phyloP scores from a whole-genome alignment of 345 rosid species.

The Combretum micranthum region DNA sequence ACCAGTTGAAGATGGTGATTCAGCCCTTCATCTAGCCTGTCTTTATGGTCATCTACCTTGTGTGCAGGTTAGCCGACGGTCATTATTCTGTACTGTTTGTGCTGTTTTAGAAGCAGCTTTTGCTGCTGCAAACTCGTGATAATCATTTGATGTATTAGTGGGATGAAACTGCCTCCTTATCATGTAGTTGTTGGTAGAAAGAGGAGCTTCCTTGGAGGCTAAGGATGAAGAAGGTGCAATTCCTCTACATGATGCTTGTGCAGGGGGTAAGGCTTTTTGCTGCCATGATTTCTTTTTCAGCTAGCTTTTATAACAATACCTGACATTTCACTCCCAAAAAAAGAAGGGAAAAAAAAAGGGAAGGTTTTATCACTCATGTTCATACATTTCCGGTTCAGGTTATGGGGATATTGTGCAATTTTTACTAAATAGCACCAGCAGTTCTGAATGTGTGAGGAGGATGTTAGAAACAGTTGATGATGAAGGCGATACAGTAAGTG shows the following conservation, averaged over 20 bases:
- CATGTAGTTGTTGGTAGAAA: constrained; percentile 66
- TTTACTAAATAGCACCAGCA: constrained; percentile 47
- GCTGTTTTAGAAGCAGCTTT: background rate
- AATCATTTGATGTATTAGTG: background rate
- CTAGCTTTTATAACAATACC: background rate
- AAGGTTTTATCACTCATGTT: too few relatives aligned
- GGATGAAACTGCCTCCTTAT: background rate
- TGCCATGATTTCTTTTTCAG: background rate
- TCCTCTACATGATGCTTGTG: constrained; percentile 94
- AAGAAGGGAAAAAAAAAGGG: too few relatives aligned
- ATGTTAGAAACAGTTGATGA: constrained; percentile 68
- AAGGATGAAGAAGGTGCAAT: constrained; percentile 91
- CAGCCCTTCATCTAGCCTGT: constrained; percentile 88
- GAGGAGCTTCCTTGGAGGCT: constrained; percentile 80
- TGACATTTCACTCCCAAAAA: too few relatives aligned
- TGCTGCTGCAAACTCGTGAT: background rate
- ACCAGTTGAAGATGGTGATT: constrained; percentile 79
- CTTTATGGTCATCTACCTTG: constrained; percentile 81
- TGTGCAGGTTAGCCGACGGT: constrained; percentile 51
- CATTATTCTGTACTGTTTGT: background rate
- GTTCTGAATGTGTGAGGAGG: constrained; percentile 40
- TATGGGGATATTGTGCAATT: constrained; percentile 58
- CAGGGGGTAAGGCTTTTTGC: constrained; percentile 48
- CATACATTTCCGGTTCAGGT: constrained; percentile 30
- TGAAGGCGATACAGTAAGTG: constrained; percentile 85